A percentile compares a stretch with the other conserved stretches of the same genome.
phyloP scores from a whole-genome alignment of 2,329 filamentous ascomycete species.

The Penicillium sp. region DNA sequence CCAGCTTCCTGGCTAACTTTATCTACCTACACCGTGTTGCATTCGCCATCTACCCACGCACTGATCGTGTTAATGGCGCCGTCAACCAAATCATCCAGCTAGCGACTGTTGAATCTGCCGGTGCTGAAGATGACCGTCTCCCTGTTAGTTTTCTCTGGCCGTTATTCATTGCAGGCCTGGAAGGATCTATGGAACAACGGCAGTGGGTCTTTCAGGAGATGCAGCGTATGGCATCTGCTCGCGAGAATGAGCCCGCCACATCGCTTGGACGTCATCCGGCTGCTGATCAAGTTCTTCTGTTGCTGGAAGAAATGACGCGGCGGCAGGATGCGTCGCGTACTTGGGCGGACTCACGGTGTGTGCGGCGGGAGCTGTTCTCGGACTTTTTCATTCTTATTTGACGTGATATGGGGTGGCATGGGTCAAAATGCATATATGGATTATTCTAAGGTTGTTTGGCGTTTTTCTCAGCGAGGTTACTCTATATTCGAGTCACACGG shows the following conservation, averaged over 20 bases:
- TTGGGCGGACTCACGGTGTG: slow-evolving; percentile 36
- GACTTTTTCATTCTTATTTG: slow-evolving; percentile 37
- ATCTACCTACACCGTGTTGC: slow-evolving; percentile 40
- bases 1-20: slow-evolving; percentile 37
- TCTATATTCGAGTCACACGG: background rate
- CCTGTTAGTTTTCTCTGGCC: slow-evolving; percentile 38
- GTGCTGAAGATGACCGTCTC: slow-evolving; percentile 15
- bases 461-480: background rate
- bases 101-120: slow-evolving; percentile 28
- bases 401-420: background rate
- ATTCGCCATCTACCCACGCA: slow-evolving; percentile 39
- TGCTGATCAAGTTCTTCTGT: slow-evolving; percentile 29
- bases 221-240: slow-evolving; percentile 30
- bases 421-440: background rate
- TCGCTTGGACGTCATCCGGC: slow-evolving; percentile 29
- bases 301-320: slow-evolving; percentile 37
- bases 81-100: slow-evolving; percentile 39
- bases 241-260: slow-evolving; percentile 7
- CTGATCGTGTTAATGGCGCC: slow-evolving; percentile 36
- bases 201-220: slow-evolving; percentile 36
- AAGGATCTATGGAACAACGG: slow-evolving; percentile 32
- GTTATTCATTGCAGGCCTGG: slow-evolving; percentile 35
- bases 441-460: background rate
- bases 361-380: slow-evolving; percentile 35
- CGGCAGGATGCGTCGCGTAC: slow-evolving; percentile 35